Conservation (phyloP, 2,329 filamentous ascomycete species). For the Alternaria ethzedia region DNA sequence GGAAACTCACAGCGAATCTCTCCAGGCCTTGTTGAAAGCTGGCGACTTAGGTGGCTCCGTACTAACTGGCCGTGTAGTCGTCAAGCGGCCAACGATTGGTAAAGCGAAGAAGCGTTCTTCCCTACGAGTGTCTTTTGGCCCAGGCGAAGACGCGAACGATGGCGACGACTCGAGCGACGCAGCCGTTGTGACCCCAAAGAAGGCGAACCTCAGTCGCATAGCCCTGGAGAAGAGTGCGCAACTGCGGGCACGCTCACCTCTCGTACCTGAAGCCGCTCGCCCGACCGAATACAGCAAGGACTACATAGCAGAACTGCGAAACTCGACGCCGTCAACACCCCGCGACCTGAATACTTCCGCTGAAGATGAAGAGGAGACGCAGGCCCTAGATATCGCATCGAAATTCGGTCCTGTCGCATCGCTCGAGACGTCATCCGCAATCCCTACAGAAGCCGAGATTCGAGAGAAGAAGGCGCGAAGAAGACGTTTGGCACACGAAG, state of each 20-base stretch:
- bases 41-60: conserved; percentile 44
- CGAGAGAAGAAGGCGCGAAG: conserved; percentile 88
- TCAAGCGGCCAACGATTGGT: conserved; percentile 59
- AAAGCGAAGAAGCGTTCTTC: conserved; percentile 74
- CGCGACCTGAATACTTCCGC: conserved; percentile 59
- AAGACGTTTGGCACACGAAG: conserved; percentile 76
- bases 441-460: conserved; percentile 85
- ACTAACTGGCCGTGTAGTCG: conserved; percentile 56
- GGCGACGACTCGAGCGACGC: conserved; percentile 57
- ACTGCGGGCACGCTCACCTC: conserved; percentile 60
- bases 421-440: conserved; percentile 52
- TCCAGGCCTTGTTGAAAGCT: conserved; percentile 12
- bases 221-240: conserved; percentile 71
- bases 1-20: conserved; percentile 12
- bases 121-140: conserved; percentile 78
- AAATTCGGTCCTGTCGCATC: conserved; percentile 63
- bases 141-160: conserved; percentile 60
- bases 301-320: conserved; percentile 83
- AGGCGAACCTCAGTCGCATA: conserved; percentile 66
- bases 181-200: conserved; percentile 67
- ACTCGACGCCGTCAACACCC: conserved; percentile 83
- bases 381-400: conserved; percentile 54
- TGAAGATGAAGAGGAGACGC: conserved; percentile 54
- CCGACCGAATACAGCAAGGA: conserved; percentile 78
- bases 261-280: conserved; percentile 59